Base-by-base conservation (phyloP, 495 filamentous ascomycete species). In the Sordaria brevicollis region DNA sequence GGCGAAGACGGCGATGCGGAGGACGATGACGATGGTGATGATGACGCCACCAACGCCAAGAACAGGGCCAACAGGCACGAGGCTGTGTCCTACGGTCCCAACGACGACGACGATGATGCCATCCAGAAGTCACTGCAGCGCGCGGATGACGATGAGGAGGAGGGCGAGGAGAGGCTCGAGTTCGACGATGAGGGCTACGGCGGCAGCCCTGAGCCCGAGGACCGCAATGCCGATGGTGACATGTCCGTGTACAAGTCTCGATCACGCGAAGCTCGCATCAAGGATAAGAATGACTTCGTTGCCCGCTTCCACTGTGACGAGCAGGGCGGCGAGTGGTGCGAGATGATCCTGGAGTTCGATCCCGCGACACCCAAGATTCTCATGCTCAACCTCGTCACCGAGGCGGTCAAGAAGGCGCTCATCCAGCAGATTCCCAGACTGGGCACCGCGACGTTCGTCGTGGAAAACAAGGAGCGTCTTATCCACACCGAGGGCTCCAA, bases 31-130 rank as follows among this genome's bases (percentile, higher is more conserved):
- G 93, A 91, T 65, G 91, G 87, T 13, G 92, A 92, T 68, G 93
- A 91, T 70, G 94, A 97, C 77, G 93, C 93, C 65, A 96, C 95
- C 36, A 88, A 89, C 68, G 87, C 89, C 69, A 92, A 92, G 79
- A 86, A 90, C 74, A 86, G 83, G 68, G 86, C 89, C 17, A 94
- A 95, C 77, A 86, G 90, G 65, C 80, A 82, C 62, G 91, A 97
- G 80, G 91, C 89, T 37, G 88, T 94, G 8, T 93, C 91, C 13
- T 99, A 98, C 76, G 96, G 91, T 39, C 93, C 86, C 7, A 93
- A 93, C 35, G 94, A 98, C 74, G 94, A 96, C 35, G 96, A 92
- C 6, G 95, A 99, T 77, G 88, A 93, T 72, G 88, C 80, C 21
- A 89, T 94, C 72, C 90, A 84, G 80, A 82, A 76, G 68, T 79